Conservation (phyloP, 2,329 filamentous ascomycete species). For the Gliomastix tumulicola region DNA sequence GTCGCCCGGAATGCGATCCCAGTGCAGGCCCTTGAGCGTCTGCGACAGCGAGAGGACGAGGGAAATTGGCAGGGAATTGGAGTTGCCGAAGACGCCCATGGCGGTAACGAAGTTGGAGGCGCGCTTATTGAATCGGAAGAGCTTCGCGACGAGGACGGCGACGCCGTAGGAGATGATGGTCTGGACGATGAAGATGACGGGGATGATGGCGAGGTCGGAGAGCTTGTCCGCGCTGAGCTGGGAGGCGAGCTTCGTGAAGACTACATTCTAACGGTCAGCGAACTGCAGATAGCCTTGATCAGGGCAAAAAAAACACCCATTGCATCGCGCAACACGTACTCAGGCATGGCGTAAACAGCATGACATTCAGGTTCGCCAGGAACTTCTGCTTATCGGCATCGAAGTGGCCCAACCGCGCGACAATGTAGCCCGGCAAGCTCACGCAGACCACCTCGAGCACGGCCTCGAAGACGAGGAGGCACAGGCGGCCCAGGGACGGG, state of each 20-base stretch:
- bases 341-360: slow-evolving; percentile 92
- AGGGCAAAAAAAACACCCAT: too few relatives aligned
- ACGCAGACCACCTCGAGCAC: slow-evolving; percentile 95
- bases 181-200: slow-evolving; percentile 81
- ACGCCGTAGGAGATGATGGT: slow-evolving; percentile 80
- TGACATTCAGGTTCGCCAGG: slow-evolving; percentile 90
- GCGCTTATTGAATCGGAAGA: slow-evolving; percentile 76
- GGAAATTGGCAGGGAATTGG: slow-evolving; percentile 94
- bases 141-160: slow-evolving; percentile 61
- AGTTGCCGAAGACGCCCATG: slow-evolving; percentile 97
- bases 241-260: slow-evolving; percentile 94
- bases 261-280: too few relatives aligned
- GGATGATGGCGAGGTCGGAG: slow-evolving; percentile 86
- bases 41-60: slow-evolving; percentile 90
- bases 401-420: slow-evolving; percentile 86
- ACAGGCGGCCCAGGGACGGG: slow-evolving; percentile 61
- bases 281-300: too few relatives aligned
- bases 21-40: slow-evolving; percentile 86
- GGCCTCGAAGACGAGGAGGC: slow-evolving; percentile 89
- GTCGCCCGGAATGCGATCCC: slow-evolving; percentile 84
- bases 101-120: slow-evolving; percentile 92
- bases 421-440: slow-evolving; percentile 79
- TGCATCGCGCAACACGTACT: slow-evolving; percentile 58
- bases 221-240: slow-evolving; percentile 91
- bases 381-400: slow-evolving; percentile 96